Base-by-base conservation (phyloP, 1,139 yeast genomes). In the Blastobotrys persicus region DNA sequence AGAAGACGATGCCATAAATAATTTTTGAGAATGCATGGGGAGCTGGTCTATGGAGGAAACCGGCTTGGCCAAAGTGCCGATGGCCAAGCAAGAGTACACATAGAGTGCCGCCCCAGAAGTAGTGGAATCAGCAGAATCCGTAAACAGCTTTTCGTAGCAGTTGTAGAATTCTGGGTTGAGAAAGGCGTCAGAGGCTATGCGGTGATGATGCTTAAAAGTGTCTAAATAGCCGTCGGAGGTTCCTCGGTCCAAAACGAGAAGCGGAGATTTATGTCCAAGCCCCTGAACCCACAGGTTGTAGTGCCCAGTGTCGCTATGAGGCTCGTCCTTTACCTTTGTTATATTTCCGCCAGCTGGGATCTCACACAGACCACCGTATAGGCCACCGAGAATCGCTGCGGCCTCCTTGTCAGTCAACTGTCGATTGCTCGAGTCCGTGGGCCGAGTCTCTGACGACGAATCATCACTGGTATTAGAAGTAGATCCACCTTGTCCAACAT, bases 1-100 rank as follows among this genome's bases (percentile, higher is more conserved):
- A 11, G 54, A 47, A 5, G 52, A 32, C 7, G 55, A 45, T 20
- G 55, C 55, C 12, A 46, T 37, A 32, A 52, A 53, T 19, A 53
- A 40, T 17, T 41, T 46, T 34, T 44, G 48, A 1, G 49, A 41
- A 17, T 44, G 43, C 19, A 26, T 33, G 5, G 46, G 43, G 6
- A 44, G 42, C 37, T 45, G 14, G n/a, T 28, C 46, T 18, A 47
- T 37, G 7, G 50, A 26, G 9, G 52, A 32, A 18, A 42, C 44
- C 12, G 54, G 50, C 18, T 43, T 35, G 6, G 35, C 35, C 20
- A 46, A 40, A 2, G 54, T 37, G n/a, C 55, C 55, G 26, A 53
- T 35, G 13, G 50, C 56, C 20, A 53, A 41, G 2, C 42, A 44
- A 3, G 50, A 40, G 34, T 52, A 52, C 6, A 52, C 31, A 26